Evolutionary conservation across 768 basidiomycete species (phyloP).

Genomic region (Suillus clintonianus): DNA sequence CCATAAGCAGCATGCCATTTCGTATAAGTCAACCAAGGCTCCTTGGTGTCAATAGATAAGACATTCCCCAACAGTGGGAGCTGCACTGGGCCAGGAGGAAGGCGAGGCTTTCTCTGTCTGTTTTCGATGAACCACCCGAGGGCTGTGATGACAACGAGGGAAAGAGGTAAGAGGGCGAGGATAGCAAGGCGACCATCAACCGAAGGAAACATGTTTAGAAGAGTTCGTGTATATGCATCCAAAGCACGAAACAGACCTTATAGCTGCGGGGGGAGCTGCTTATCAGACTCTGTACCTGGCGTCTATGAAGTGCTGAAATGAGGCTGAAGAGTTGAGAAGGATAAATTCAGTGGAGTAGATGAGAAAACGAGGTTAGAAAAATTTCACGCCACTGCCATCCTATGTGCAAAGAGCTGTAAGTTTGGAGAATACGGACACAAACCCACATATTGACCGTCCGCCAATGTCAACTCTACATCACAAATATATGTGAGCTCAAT

Average conservation of each 20-base stretch:
- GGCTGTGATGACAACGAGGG: neutral
- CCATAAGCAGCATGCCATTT: slow-evolving; percentile 2
- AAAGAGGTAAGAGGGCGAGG: neutral
- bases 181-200: neutral
- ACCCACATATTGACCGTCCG: too few relatives aligned
- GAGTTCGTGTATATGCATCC: neutral
- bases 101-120: neutral
- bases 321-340: too few relatives aligned
- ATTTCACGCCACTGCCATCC: too few relatives aligned
- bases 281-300: neutral
- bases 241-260: neutral
- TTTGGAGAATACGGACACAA: too few relatives aligned
- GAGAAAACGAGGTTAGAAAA: too few relatives aligned
- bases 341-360: too few relatives aligned
- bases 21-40: slow-evolving; percentile 5
- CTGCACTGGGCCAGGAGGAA: slow-evolving; percentile 4
- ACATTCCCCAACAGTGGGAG: slow-evolving; percentile 6
- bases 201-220: neutral
- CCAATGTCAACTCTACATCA: too few relatives aligned
- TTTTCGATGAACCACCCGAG: neutral
- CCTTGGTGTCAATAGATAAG: neutral
- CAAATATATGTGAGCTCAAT: too few relatives aligned
- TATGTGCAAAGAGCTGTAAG: too few relatives aligned
- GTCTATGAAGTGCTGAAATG: neutral
- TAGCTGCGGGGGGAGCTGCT: neutral